Base-by-base conservation (phyloP, 2,329 filamentous ascomycete species). In the Venturia carpophila region DNA sequence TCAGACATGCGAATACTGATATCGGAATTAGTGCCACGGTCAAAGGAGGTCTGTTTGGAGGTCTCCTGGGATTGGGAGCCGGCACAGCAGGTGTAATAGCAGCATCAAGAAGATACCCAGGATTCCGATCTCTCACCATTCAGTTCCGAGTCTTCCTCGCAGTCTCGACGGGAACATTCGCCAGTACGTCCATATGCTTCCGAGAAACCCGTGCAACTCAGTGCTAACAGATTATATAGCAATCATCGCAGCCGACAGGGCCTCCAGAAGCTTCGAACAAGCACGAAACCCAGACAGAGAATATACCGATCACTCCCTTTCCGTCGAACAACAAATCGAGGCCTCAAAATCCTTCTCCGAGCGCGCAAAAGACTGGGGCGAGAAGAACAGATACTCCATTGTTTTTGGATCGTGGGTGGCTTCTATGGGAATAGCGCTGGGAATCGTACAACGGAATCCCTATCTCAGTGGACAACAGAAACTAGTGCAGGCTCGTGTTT, bases 121-220 rank as follows among this genome's bases (percentile, higher is more conserved):
- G 86, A 71, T 90, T 97, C 81, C 87, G 90, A 69, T 78, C 82
- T 69, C 87, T 99, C 67, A 96, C 93, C 0, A 74, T 97, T 0
- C 94, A 92, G 21, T 92, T 99, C 83, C 90, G 91, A 70, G 82
- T 91, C 64, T 99, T 97, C 84, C 85, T 97, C 68, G 84, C 94
- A 69, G 88, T 90, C 56, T 96, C 91, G 10, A 76, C 86, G 13
- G 87, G 85, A 60, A 97, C 94, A 4, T 96, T 96, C 74, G 82
- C 86, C 68, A 88, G 91, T 80, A 73, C 41, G 76, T 69, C 11
- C 1, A 43, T 27, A 17, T 15, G 19, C 17, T 56, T 9, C 17
- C 11, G 27, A n/a, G n/a, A 6, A n/a, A n/a, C 7, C 17, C 52
- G 52, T 3, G 17, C 19, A 10, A 0, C 7, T 24, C 27, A 58